Base-by-base conservation (phyloP, 768 basidiomycete genomes). In the Pholiota microspora region DNA sequence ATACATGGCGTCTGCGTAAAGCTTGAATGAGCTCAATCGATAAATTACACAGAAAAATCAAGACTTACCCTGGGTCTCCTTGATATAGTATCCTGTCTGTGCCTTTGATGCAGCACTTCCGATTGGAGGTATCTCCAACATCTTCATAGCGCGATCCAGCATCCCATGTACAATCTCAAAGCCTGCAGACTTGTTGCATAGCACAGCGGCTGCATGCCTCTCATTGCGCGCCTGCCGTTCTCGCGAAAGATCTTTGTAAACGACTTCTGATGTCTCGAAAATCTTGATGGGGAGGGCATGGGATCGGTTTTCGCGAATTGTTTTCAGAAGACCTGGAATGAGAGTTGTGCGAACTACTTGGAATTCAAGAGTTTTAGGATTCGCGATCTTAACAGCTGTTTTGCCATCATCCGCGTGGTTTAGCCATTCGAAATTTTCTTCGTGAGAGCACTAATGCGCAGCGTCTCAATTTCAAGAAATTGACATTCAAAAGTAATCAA, bases 301-400 rank as follows among this genome's bases (percentile, higher is more conserved):
- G 58, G 92, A 92, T 49, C 91, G 86, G 75, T 99, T 99, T 75
- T 99, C 97, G 62, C 97, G 88, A 42, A 97, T 78, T 15, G 95
- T 97, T 75, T 99, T 99, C 62, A 99, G 84, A 42, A 99, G 84
- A 48, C 97, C 97, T 12, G 96, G 95, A 6, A 99, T 76, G 51
- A 99, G 85, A 24, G 95, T 93, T 1, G 97, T 98, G 58, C 97
- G 90, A 40, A 98, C 94, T 54, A 98, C 89, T 73, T 99, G 97
- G 74, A 97, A 98, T 70, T 98, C 97, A 60, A 93, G 81, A 21
- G 97, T 93, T 74, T 97, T 98, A 0, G 97, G 97, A 72, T 99
- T 99, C 54, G 90, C 94, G 57, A 98, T 92, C 63, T 89, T 89
- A 58, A 98, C 85, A 1, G 89, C 96, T 18, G 82, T 80, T 31